Evolutionary conservation across 2,329 filamentous ascomycete genomes (phyloP).

Genomic region (Pyricularia sp.): DNA sequence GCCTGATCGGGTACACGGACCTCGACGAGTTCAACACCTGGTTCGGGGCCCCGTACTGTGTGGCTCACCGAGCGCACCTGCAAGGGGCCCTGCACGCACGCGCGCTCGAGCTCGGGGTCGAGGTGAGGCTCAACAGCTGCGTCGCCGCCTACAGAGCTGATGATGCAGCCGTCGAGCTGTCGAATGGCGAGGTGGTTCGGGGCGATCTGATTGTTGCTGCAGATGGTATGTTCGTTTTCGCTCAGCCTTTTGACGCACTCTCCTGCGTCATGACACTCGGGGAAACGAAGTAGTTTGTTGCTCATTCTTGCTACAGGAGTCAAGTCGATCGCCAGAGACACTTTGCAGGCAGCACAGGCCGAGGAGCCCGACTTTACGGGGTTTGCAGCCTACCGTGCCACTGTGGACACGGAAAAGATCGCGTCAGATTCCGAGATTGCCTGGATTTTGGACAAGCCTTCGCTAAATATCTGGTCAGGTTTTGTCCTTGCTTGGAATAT

Average conservation of each 20-base stretch:
- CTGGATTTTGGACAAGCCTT: constrained; percentile 28
- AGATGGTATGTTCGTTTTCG: constrained; percentile 17
- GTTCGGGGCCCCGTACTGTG: constrained; percentile 20
- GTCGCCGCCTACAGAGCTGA: constrained; percentile 15
- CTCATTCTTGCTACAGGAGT: constrained; percentile 12
- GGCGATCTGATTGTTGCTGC: constrained; percentile 26
- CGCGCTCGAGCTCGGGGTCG: constrained; percentile 17
- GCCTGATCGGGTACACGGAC: constrained; percentile 22
- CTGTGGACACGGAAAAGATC: constrained; percentile 27
- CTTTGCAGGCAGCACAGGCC: constrained; percentile 8
- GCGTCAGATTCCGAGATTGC: constrained; percentile 22
- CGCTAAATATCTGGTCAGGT: constrained; percentile 27
- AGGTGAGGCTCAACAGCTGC: constrained; percentile 12
- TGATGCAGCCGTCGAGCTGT: constrained; percentile 12
- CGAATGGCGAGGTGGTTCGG: constrained; percentile 13
- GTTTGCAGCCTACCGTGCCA: constrained; percentile 31
- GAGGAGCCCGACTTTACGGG: constrained; percentile 18
- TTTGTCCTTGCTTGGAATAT: not conserved
- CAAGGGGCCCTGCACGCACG: constrained; percentile 17
- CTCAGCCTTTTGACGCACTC: constrained; percentile 16
- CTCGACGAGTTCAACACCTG: constrained; percentile 19
- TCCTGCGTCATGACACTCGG: constrained; percentile 21
- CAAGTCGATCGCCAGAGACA: constrained; percentile 19
- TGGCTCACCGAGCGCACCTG: constrained; percentile 23
- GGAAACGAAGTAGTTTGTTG: constrained; percentile 14